Evolutionary conservation across 495 filamentous ascomycete species (phyloP).

Genomic region (Penicillium ucsense): DNA sequence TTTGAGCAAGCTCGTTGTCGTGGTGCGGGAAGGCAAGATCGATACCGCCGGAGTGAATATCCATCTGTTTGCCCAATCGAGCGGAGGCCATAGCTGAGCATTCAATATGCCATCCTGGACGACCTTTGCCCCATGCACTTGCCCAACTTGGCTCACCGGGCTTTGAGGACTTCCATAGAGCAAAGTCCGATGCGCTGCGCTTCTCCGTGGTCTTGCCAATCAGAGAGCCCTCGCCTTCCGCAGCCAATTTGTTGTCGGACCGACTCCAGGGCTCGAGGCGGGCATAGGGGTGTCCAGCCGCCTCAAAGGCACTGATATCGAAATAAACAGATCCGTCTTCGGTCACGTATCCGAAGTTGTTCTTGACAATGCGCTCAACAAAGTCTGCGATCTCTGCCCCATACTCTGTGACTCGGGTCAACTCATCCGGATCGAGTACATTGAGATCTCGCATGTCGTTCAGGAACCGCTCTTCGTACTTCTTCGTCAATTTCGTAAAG

Average conservation of each 20-base stretch:
- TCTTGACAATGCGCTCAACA: slow-evolving; percentile 69
- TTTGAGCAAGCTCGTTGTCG: slow-evolving; percentile 92
- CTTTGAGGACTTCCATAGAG: slow-evolving; percentile 89
- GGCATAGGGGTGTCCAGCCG: slow-evolving; percentile 72
- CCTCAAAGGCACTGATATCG: slow-evolving; percentile 81
- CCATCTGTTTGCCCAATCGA: slow-evolving; percentile 69
- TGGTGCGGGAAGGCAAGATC: slow-evolving; percentile 95
- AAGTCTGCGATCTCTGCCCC: slow-evolving; percentile 72
- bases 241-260: slow-evolving; percentile 70
- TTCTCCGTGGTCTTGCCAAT: slow-evolving; percentile 60
- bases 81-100: slow-evolving; percentile 95
- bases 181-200: slow-evolving; percentile 71
- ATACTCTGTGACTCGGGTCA: slow-evolving; percentile 87
- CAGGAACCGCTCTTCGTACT: slow-evolving; percentile 74
- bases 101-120: slow-evolving; percentile 97
- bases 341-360: slow-evolving; percentile 75
- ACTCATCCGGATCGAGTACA: slow-evolving; percentile 66
- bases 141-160: slow-evolving; percentile 87
- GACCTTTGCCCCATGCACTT: slow-evolving; percentile 74
- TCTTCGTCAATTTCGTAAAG: slow-evolving; percentile 71
- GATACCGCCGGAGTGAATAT: slow-evolving; percentile 90
- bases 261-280: slow-evolving; percentile 79
- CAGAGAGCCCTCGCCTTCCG: slow-evolving; percentile 84
- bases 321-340: slow-evolving; percentile 88
- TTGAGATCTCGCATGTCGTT: slow-evolving; percentile 82